Evolutionary conservation across 192 early-diverging fungal genomes (phyloP).

Genomic region (Coemansia asiatica): DNA sequence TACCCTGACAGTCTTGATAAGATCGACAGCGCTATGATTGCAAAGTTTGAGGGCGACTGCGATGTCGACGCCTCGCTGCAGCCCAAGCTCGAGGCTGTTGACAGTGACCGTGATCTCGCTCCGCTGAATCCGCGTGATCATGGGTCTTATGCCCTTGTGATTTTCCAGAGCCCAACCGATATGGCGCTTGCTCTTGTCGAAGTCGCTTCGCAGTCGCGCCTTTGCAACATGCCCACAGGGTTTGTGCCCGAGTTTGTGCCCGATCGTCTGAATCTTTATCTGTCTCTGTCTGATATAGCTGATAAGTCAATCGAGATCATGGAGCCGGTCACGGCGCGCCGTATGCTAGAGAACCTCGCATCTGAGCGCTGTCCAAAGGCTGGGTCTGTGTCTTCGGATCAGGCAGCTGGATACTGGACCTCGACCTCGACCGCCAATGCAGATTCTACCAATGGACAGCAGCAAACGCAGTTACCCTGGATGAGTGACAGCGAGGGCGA

Average conservation of each 20-base stretch:
- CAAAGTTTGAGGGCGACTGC: constrained; percentile 58
- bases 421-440: constrained; percentile 33
- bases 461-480: constrained; percentile 40
- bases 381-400: constrained; percentile 13
- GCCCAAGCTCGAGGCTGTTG: constrained; percentile 45
- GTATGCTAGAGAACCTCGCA: constrained; percentile 55
- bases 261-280: constrained; percentile 35
- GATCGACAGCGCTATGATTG: constrained; percentile 53
- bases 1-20: constrained; percentile 56
- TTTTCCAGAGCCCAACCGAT: constrained; percentile 48
- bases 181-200: constrained; percentile 51
- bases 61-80: constrained; percentile 52
- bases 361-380: constrained; percentile 40
- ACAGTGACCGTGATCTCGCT: constrained; percentile 24
- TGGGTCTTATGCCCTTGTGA: constrained; percentile 52
- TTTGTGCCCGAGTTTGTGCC: constrained; percentile 46
- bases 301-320: constrained; percentile 58
- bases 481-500: constrained; percentile 44
- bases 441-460: constrained; percentile 8
- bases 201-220: constrained; percentile 19
- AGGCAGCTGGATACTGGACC: constrained; percentile 34
- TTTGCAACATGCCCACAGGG: constrained; percentile 40
- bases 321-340: constrained; percentile 57
- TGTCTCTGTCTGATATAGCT: constrained; percentile 32
- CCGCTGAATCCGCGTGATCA: constrained; percentile 40